Evolutionary conservation across 805 yeast species (phyloP).

Genomic region (Debaryomyces tyrocola): DNA sequence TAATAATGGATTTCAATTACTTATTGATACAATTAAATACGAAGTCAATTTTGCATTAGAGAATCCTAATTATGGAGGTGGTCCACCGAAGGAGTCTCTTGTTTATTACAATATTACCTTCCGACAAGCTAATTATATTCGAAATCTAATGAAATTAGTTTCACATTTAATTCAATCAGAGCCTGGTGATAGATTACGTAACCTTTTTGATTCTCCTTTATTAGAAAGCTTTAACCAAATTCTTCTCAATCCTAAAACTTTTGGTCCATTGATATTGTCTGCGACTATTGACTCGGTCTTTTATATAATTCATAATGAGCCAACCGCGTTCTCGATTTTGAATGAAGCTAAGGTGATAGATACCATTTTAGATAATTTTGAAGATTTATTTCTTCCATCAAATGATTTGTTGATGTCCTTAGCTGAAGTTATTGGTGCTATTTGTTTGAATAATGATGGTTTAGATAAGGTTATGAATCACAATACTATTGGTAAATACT

Average conservation of each 20-base stretch:
- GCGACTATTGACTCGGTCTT: conserved; percentile 63
- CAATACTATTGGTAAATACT: conserved; percentile 42
- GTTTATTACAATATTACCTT: conserved; percentile 55
- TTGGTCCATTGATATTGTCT: conserved; percentile 67
- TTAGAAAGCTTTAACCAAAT: conserved; percentile 60
- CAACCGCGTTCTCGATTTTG: conserved; percentile 77
- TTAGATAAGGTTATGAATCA: conserved; percentile 50
- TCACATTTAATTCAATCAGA: conserved; percentile 66
- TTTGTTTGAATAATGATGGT: conserved; percentile 77
- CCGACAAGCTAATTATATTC: conserved; percentile 52
- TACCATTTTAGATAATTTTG: conserved; percentile 58
- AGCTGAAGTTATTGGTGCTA: conserved; percentile 79
- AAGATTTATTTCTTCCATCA: conserved; percentile 54
- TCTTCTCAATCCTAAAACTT: conserved; percentile 52
- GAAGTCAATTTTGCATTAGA: conserved; percentile 67
- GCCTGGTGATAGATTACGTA: conserved; percentile 80
- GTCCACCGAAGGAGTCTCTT: conserved; percentile 51
- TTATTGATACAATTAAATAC: conserved; percentile 59
- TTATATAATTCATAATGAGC: conserved; percentile 81
- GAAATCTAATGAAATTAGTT: conserved; percentile 60
- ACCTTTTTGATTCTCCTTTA: conserved; percentile 83
- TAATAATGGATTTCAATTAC: conserved; percentile 59
- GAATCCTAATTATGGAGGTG: conserved; percentile 58
- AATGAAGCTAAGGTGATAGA: conserved; percentile 77
- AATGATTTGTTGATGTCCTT: conserved; percentile 58